Percentiles rank a stretch among this genome's conserved stretches.
Evolutionary conservation across 169 alveolate species (phyloP).

Genomic region (Plasmodium gallinaceum): DNA sequence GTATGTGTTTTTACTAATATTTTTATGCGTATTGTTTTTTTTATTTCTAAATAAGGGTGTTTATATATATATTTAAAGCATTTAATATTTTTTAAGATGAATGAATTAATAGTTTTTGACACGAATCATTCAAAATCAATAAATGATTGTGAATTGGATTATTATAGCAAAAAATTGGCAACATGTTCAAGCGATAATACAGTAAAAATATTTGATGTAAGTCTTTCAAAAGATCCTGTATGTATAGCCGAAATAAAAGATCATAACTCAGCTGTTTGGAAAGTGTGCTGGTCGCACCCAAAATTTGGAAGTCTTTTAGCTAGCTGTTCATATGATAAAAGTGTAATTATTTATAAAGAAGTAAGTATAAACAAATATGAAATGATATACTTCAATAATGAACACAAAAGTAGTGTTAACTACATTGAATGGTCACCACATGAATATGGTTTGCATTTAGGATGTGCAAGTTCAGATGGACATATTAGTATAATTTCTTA

Average conservation of each 20-base stretch:
- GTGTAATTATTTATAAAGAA: constrained; percentile 89
- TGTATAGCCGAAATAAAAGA: constrained; percentile 79
- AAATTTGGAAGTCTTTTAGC: constrained; percentile 90
- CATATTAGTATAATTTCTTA: constrained; percentile 79
- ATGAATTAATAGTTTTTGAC: constrained; percentile 80
- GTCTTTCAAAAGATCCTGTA: constrained; percentile 80
- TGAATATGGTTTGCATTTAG: constrained; percentile 88
- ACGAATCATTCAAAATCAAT: constrained; percentile 82
- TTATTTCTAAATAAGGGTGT: not conserved
- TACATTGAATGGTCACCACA: constrained; percentile 89
- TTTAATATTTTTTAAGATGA: constrained; percentile 73
- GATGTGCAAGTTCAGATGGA: constrained; percentile 88
- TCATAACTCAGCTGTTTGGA: constrained; percentile 91
- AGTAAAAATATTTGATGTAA: constrained; percentile 83
- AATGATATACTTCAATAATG: constrained; percentile 82
- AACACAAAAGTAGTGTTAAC: constrained; percentile 86
- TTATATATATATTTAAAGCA: not conserved
- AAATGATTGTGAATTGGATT: constrained; percentile 89
- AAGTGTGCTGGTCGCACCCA: constrained; percentile 94
- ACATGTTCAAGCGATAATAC: constrained; percentile 90
- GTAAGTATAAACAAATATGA: constrained; percentile 80
- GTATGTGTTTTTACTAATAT: not conserved
- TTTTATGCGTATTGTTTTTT: not conserved
- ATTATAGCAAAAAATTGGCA: constrained; percentile 90
- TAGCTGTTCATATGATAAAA: constrained; percentile 91